phyloP scores from a whole-genome alignment of 371 early-diverging fungal species.

The Dichotomocladium elegans region DNA sequence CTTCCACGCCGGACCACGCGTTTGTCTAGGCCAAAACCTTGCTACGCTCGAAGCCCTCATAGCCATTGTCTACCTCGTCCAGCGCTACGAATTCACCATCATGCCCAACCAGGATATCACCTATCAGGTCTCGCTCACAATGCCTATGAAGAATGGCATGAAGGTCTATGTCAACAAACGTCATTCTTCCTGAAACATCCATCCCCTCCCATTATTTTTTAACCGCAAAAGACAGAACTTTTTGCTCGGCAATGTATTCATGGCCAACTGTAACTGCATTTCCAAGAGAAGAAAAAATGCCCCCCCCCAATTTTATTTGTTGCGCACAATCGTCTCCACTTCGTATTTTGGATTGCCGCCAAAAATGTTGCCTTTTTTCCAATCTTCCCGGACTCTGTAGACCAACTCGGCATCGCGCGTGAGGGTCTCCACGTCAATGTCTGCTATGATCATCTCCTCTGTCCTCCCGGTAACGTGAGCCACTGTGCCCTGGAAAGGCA shows the following conservation, averaged over 20 bases:
- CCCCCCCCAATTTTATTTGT: too few relatives aligned
- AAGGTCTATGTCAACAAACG: conserved; percentile 32
- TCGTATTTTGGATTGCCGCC: conserved; percentile 2
- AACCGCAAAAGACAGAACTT: too few relatives aligned
- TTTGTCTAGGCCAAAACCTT: conserved; percentile 38
- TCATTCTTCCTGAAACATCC: not conserved
- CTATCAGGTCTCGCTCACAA: conserved; percentile 33
- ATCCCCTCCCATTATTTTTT: not conserved
- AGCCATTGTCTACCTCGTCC: conserved; percentile 40
- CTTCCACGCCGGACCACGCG: conserved; percentile 54
- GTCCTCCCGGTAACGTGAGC: conserved; percentile 14
- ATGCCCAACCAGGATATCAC: conserved; percentile 38
- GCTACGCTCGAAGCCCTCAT: conserved; percentile 52
- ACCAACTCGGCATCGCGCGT: conserved; percentile 24
- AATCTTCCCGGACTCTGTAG: conserved; percentile 31
- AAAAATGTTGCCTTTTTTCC: conserved; percentile 21
- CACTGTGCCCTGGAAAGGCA: conserved; percentile 31
- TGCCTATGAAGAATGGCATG: conserved; percentile 52
- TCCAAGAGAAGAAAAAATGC: too few relatives aligned
- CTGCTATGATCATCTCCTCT: conserved; percentile 31
- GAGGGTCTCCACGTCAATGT: conserved; percentile 19
- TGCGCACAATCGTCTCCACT: not conserved
- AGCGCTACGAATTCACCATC: conserved; percentile 42
- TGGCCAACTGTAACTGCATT: too few relatives aligned
- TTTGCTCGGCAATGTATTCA: too few relatives aligned